phyloP scores from a whole-genome alignment of 2,329 filamentous ascomycete genomes.

The Diaporthe ampelina region DNA sequence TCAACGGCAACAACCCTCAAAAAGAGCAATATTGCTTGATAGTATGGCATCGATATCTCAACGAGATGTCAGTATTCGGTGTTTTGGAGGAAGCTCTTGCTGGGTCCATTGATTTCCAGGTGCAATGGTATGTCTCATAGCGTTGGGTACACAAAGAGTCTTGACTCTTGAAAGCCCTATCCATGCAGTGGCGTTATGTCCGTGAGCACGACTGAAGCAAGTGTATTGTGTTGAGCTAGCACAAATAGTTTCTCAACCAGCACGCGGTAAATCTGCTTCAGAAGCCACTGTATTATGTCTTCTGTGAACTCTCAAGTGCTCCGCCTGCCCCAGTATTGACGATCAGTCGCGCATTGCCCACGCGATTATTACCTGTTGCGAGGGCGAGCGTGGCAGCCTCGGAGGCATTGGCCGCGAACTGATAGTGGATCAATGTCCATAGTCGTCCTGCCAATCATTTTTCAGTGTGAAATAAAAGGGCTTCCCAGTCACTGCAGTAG shows the following conservation, averaged over 20 bases:
- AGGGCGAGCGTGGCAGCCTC: not conserved
- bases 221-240: not conserved
- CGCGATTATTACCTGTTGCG: not conserved
- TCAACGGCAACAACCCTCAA: not conserved
- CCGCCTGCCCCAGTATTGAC: too few species aligned
- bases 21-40: not conserved
- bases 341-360: not conserved
- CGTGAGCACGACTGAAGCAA: not conserved
- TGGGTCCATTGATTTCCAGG: too few species aligned
- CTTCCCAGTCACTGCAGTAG: not conserved
- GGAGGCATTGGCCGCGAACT: not conserved
- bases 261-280: not conserved
- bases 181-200: not conserved
- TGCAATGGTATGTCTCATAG: too few species aligned
- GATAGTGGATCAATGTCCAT: too few species aligned
- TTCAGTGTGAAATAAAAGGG: not conserved
- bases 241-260: not conserved
- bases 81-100: too few species aligned
- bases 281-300: not conserved
- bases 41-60: too few species aligned
- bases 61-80: not conserved
- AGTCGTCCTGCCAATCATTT: too few species aligned
- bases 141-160: too few species aligned
- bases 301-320: too few species aligned
- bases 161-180: not conserved